phyloP scores from a whole-genome alignment of 495 filamentous ascomycete genomes.

The Penicillium cinerascens region DNA sequence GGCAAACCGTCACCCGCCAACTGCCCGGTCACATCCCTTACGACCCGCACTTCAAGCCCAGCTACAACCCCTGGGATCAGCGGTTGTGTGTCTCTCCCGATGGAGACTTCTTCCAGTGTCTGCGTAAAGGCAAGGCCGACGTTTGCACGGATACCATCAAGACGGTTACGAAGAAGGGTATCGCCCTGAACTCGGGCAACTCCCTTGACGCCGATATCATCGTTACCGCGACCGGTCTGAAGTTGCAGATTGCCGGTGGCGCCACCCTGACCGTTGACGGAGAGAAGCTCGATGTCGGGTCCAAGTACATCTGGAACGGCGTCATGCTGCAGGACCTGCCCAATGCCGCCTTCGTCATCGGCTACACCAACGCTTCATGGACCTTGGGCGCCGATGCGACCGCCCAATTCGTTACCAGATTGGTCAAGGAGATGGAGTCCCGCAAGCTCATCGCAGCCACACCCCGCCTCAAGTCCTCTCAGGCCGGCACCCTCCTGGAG shows the following conservation, averaged over 20 bases:
- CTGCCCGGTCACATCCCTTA: slow-evolving; percentile 54
- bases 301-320: slow-evolving; percentile 55
- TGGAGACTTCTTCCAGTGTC: slow-evolving; percentile 65
- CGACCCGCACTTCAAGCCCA: slow-evolving; percentile 68
- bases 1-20: slow-evolving; percentile 33
- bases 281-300: slow-evolving; percentile 39
- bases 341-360: slow-evolving; percentile 53
- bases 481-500: slow-evolving; percentile 30
- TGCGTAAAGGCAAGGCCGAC: slow-evolving; percentile 54
- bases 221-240: slow-evolving; percentile 70
- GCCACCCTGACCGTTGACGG: slow-evolving; percentile 53
- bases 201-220: slow-evolving; percentile 65
- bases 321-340: slow-evolving; percentile 59
- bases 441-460: slow-evolving; percentile 35
- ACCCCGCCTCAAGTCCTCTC: slow-evolving; percentile 35
- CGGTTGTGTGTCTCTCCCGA: slow-evolving; percentile 68
- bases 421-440: slow-evolving; percentile 40
- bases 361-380: slow-evolving; percentile 58
- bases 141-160: slow-evolving; percentile 68
- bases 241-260: slow-evolving; percentile 51
- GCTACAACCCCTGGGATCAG: slow-evolving; percentile 72
- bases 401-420: slow-evolving; percentile 42
- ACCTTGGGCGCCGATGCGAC: slow-evolving; percentile 57
- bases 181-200: slow-evolving; percentile 55
- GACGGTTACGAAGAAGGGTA: slow-evolving; percentile 55